phyloP scores from a whole-genome alignment of 129 eudicot genomes.

The Gnaphalium uliginosum region DNA sequence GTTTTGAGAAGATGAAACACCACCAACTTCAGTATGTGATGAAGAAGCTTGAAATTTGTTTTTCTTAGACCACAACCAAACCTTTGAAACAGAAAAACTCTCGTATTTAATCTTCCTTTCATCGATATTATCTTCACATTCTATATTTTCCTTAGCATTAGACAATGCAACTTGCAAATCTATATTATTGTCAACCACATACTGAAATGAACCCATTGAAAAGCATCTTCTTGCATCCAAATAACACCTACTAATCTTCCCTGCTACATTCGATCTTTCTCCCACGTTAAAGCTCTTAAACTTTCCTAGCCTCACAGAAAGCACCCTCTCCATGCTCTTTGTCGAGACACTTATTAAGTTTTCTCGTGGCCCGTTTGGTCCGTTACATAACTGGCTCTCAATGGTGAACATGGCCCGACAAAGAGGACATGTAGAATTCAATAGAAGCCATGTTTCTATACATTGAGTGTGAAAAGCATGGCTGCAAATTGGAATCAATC shows the following conservation, averaged over 20 bases:
- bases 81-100: constrained; percentile 61
- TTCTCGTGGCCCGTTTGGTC: constrained; percentile 22
- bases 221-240: constrained; percentile 68
- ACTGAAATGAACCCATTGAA: constrained; percentile 62
- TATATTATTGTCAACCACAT: constrained; percentile 42
- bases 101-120: constrained; percentile 33
- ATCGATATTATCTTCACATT: not conserved
- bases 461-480: constrained; percentile 68
- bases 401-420: constrained; percentile 39
- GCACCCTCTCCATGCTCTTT: constrained; percentile 23
- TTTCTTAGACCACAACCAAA: constrained; percentile 35
- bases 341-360: not conserved
- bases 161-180: constrained; percentile 45
- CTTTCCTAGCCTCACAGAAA: constrained; percentile 60
- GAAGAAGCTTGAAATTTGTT: constrained; percentile 5
- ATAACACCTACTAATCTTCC: constrained; percentile 38
- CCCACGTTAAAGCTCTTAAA: constrained; percentile 32
- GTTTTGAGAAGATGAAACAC: constrained; percentile 19
- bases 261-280: constrained; percentile 19
- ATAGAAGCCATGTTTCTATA: constrained; percentile 64
- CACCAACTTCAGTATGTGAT: constrained; percentile 15
- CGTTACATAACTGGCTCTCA: constrained; percentile 19
- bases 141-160: constrained; percentile 20
- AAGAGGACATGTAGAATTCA: constrained; percentile 67
- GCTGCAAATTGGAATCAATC: constrained; percentile 52